Base-by-base conservation (phyloP, 805 yeast genomes). In the Hanseniaspora occidentalis region DNA sequence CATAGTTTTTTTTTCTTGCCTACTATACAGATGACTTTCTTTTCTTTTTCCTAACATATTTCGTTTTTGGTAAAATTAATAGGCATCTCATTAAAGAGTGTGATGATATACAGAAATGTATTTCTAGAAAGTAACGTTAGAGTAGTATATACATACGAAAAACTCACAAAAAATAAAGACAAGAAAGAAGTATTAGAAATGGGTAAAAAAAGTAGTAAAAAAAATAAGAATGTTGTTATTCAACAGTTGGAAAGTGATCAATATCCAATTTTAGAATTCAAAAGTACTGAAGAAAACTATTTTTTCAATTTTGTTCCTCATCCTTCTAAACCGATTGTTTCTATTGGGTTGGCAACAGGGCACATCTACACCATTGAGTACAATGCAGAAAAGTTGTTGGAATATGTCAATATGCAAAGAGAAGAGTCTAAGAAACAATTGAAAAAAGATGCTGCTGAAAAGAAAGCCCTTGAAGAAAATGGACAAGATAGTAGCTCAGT, bases 311-410 rank as follows among this genome's bases (percentile, higher is more conserved):
- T 77, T 14, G 82, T 81, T 9, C 77, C 85, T 19, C 95, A 88
- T 54, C 96, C 96, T 0, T 61, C 75, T 8, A 60, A 68, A 47
- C 81, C 81, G 4, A 57, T 79, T 3, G 51, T 84, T 11, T 70
- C 75, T 0, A 63, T 78, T 9, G 96, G 96, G 0, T 63, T 82
- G n/a, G 92, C 84, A 0, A 75, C 84, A 2, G 97, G 97, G 2
- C 77, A 77, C 50, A 71, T 86, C 0, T 71, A 66, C 45, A 69
- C 85, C 43, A 65, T 74, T 39, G 58, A 63, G 31, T 88, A 86
- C 49, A 70, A 77, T 43, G 66, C 69, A 0, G 70, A 64, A 1
- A 48, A 50, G 29, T 60, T 79, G 19, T 70, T 68, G 37, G 62
- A 61, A 1, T 43, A 23, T 9, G 17, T 9, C 3, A 6, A 23